Evolutionary conservation across 495 filamentous ascomycete genomes (phyloP).

Genomic region (Trichoderma asperelloides): DNA sequence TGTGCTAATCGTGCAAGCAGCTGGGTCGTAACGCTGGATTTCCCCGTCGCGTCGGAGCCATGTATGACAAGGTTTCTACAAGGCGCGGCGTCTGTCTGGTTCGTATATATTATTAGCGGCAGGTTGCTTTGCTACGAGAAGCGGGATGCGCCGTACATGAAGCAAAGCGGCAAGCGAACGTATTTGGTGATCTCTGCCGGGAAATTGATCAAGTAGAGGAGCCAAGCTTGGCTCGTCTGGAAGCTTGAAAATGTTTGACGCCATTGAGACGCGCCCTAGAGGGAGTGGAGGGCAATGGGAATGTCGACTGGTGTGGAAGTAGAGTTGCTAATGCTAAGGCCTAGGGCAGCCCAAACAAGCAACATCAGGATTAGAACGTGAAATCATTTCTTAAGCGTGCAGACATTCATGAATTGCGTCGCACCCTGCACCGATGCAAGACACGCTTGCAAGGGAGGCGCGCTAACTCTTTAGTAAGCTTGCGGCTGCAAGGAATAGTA

Average conservation of each 20-base stretch:
- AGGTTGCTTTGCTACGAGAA: not conserved
- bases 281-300: not conserved
- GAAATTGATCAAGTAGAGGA: constrained; percentile 39
- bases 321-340: no score
- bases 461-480: no score
- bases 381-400: no score
- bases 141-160: constrained; percentile 36
- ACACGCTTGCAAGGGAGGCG: no score
- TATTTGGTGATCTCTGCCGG: constrained; percentile 57
- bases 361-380: no score
- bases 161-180: constrained; percentile 54
- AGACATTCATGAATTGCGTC: no score
- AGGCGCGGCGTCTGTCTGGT: constrained; percentile 34
- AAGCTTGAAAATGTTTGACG: constrained; percentile 27
- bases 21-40: constrained; percentile 57
- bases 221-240: constrained; percentile 45
- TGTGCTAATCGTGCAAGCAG: constrained; percentile 40
- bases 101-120: not conserved
- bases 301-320: not conserved
- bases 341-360: no score
- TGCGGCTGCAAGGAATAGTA: no score
- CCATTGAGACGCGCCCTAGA: not conserved
- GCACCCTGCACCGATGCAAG: no score
- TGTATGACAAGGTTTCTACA: constrained; percentile 62
- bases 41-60: constrained; percentile 89